Evolutionary conservation across 495 filamentous ascomycete genomes (phyloP).

Genomic region (Penicillium herquei): DNA sequence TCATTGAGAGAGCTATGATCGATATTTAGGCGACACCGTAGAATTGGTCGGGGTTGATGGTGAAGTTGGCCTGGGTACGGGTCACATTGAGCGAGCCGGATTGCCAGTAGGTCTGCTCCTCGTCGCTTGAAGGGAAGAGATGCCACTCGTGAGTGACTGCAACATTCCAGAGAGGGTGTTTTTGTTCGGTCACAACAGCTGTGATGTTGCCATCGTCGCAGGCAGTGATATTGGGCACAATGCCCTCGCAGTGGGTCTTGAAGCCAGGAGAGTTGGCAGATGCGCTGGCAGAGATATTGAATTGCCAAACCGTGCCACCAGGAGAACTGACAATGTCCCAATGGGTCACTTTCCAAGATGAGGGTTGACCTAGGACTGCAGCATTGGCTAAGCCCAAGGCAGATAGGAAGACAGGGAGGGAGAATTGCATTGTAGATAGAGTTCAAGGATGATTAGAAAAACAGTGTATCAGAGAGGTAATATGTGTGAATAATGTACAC

Average conservation of each 20-base stretch:
- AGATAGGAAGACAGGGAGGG: constrained; percentile 31
- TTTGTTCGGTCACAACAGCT: constrained; percentile 22
- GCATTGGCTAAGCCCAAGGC: constrained; percentile 24
- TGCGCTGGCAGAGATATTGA: constrained; percentile 31
- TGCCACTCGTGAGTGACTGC: constrained; percentile 34
- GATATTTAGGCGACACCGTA: constrained; percentile 18
- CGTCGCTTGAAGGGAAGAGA: constrained; percentile 14
- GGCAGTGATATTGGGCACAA: constrained; percentile 18
- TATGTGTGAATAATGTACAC: not conserved
- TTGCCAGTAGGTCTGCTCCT: constrained; percentile 20
- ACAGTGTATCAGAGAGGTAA: not conserved
- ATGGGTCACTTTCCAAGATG: constrained; percentile 28
- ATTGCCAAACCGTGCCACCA: constrained; percentile 35
- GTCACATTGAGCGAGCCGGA: constrained; percentile 15
- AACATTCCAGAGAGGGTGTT: constrained; percentile 33
- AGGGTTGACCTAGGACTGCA: constrained; percentile 13
- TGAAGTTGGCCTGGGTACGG: constrained; percentile 5
- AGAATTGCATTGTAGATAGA: constrained; percentile 32
- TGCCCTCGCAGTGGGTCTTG: constrained; percentile 40
- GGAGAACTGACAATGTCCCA: constrained; percentile 36
- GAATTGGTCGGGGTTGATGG: constrained; percentile 16
- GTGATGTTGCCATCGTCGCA: constrained; percentile 31
- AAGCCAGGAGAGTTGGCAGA: constrained; percentile 38
- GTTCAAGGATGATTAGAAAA: not conserved
- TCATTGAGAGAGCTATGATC: not conserved